phyloP scores from a whole-genome alignment of 2,329 filamentous ascomycete species.

The Aspergillus sp. region DNA sequence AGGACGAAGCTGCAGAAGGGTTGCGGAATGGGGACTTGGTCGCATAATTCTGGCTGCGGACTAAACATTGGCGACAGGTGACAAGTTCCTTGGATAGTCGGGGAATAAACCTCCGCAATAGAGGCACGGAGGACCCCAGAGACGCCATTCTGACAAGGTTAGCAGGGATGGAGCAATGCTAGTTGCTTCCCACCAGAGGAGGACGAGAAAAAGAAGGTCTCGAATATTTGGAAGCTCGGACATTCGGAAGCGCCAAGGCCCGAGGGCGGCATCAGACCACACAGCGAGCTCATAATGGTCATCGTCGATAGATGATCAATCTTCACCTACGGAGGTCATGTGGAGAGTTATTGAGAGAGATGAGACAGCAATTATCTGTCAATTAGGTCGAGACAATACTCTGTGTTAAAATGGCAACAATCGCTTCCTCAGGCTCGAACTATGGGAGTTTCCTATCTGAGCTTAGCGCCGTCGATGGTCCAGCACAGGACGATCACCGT shows the following conservation, averaged over 20 bases:
- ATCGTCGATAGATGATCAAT: neutral
- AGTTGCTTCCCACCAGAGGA: neutral
- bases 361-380: neutral
- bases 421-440: slow-evolving; percentile 1
- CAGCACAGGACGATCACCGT: slow-evolving; percentile 9
- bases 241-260: neutral
- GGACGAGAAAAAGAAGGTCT: neutral
- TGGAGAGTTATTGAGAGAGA: neutral
- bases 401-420: neutral
- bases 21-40: slow-evolving; percentile 29
- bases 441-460: slow-evolving; percentile 2
- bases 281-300: neutral
- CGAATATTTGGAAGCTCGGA: neutral
- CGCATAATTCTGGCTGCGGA: slow-evolving; percentile 26
- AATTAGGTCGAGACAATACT: too few species aligned
- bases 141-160: slow-evolving; percentile 30
- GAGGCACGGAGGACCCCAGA: slow-evolving; percentile 27
- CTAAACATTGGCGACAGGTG: slow-evolving; percentile 41
- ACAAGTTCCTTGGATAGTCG: slow-evolving; percentile 39
- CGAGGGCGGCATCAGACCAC: neutral
- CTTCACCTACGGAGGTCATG: neutral
- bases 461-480: slow-evolving; percentile 4
- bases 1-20: slow-evolving; percentile 28
- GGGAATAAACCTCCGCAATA: slow-evolving; percentile 34
- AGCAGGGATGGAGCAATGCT: neutral